Conservation (phyloP, 2,329 filamentous ascomycete species). For the Furcasterigmium furcatum region DNA sequence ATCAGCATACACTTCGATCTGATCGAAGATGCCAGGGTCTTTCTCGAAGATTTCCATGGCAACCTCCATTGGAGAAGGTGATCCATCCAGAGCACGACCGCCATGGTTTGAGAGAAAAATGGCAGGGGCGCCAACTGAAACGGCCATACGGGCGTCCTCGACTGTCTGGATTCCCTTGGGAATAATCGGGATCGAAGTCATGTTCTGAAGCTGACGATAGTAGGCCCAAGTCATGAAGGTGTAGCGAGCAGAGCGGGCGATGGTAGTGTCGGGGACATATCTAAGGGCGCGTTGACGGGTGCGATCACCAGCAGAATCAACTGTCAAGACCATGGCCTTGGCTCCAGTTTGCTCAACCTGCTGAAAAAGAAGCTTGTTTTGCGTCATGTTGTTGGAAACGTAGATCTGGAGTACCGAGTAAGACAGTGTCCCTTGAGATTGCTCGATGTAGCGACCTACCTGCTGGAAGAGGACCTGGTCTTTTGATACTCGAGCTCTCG, state of each 20-base stretch:
- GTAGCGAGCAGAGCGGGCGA: no score
- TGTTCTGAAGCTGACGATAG: neutral
- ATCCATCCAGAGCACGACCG: conserved; percentile 36
- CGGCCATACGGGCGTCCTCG: conserved; percentile 33
- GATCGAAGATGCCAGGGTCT: conserved; percentile 19
- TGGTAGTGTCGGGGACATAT: no score
- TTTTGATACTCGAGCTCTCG: conserved; percentile 8
- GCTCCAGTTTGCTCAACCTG: conserved; percentile 6
- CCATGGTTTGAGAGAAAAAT: conserved; percentile 40
- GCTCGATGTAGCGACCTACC: no score
- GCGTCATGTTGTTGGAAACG: conserved; percentile 13
- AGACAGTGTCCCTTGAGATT: no score
- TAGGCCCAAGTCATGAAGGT: conserved; percentile 7
- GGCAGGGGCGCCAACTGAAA: conserved; percentile 32
- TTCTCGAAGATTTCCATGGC: conserved; percentile 21
- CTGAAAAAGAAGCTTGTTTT: conserved; percentile 8
- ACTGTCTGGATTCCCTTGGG: conserved; percentile 37
- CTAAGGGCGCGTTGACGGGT: conserved; percentile 13
- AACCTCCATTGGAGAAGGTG: conserved; percentile 27
- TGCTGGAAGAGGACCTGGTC: conserved; percentile 14
- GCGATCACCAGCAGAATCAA: conserved; percentile 15
- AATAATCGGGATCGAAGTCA: conserved; percentile 27
- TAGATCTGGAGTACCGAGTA: conserved; percentile 15
- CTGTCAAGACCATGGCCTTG: conserved; percentile 14
- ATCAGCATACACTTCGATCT: conserved; percentile 26